Evolutionary conservation across 2,329 filamentous ascomycete genomes (phyloP), one percentile per base, ranked within the genome.

Genomic region (Epichloe scottii): DNA sequence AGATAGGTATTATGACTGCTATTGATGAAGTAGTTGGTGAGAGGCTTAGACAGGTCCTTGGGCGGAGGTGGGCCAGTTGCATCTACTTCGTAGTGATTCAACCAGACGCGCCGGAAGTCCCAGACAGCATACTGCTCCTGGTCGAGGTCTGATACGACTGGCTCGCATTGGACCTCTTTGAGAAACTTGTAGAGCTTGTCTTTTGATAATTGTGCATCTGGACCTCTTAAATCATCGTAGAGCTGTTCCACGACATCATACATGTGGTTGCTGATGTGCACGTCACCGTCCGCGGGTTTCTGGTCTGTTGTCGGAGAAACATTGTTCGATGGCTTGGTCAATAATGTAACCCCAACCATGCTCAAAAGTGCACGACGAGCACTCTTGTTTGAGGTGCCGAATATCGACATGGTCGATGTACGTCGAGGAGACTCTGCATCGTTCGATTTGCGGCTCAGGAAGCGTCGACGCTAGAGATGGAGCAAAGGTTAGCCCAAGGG

Each of bases 1-100:
- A 95, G 73, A 65, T 95, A 96, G 0, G 90, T 96, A 64, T 96
- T 96, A 71, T 96, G 90, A 62, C 89, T 95, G 58, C 88, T 94
- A 55, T 85, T 95, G 64, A 96, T 90, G 66, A 89, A 96, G 70
- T 96, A 96, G 63, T 94, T 89, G 45, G 85, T 87, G 52, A 95
- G 75, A 4, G 88, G 86, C 49, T 77, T 79, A 0, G 76, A 77
- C 34, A 81, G 64, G 61, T 89, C 84, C 52, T 79, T 73, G 55
- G 68, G 60, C 33, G 69, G 64, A 21, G 68, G 63, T n/a, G 73
- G 71, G 56, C 61, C 66, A 19, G 68, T 58, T 4, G 76, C 75
- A 34, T 72, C 64, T 60, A 70, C 70, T 33, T 67, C 67, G 46
- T 70, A 74, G 6, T 63, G 57, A 41, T 66, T 63, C 57, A 67